Evolutionary conservation across 306 rosid genomes (phyloP), one percentile per base, ranked within the genome.

Genomic region (Rosa lucieae): DNA sequence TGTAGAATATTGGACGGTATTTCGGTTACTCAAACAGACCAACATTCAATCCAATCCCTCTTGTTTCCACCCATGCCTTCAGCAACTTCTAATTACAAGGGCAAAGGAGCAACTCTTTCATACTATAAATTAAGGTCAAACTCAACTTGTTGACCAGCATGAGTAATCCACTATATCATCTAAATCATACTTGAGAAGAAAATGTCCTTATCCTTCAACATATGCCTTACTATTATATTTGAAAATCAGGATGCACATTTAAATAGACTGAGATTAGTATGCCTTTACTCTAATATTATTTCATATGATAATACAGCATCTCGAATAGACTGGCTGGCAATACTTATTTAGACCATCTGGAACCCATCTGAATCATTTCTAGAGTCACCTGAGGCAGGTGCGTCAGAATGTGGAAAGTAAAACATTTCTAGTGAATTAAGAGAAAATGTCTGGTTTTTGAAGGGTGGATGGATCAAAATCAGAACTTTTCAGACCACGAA

Each of bases 151-250:
- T 20, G 26, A 56, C 13, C 63, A n/a, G 9, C 29, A 56, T 56
- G 63, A 56, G 63, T 56, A 56, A 56, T 56, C 63, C 63, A 32
- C 13, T 56, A 52, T 56, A 8, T 56, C 63, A 56, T 65, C 43
- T 17, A 65, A 32, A 65, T 23, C 72, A 37, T 8, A n/a, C 47
- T 0, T 4, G 51, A 74, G 17, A 73, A 6, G 51, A 59, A 48
- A 72, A 70, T 44, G n/a, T 56, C 18, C 71, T n/a, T 70, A 20
- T n/a, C 23, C 43, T 78, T 69, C 55, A 69, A 66, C 32, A 43
- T 14, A 52, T 52, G 15, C 13, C 37, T 67, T 70, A 10, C 70
- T 44, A 53, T 67, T 2, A n/a, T 21, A 68, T 43, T 15, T 70
- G 66, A 66, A 55, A 55, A 77, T 67, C 26, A 51, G 12, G 15